Percentiles rank a stretch among this genome's conserved stretches.
phyloP scores from a whole-genome alignment of 768 basidiomycete genomes.

The Rhizopogon rudus region DNA sequence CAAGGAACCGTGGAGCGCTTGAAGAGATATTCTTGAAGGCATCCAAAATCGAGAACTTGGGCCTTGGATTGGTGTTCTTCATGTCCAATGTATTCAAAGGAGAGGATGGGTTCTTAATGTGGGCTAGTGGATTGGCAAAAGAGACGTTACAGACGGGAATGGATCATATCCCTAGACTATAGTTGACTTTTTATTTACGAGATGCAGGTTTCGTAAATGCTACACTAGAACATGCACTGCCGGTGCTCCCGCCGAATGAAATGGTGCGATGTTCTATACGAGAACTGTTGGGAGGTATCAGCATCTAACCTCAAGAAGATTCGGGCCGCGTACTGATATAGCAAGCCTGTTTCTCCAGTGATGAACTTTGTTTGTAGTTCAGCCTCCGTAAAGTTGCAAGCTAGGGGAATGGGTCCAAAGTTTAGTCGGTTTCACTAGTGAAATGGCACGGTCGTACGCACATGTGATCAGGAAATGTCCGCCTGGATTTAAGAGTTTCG shows the following conservation, averaged over 20 bases:
- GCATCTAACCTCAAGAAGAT: neutral
- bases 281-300: conserved; percentile 42
- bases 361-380: conserved; percentile 58
- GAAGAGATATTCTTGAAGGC: conserved; percentile 82
- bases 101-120: conserved; percentile 48
- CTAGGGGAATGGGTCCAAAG: conserved; percentile 25
- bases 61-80: conserved; percentile 75
- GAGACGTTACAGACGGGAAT: conserved; percentile 65
- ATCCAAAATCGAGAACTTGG: conserved; percentile 56
- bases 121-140: conserved; percentile 63
- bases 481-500: conserved; percentile 54
- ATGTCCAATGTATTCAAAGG: conserved; percentile 41
- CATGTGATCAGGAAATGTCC: conserved; percentile 79
- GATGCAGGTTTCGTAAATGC: conserved; percentile 52
- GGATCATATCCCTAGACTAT: conserved; percentile 42
- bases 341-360: conserved; percentile 40
- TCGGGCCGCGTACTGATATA: conserved; percentile 52
- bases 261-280: conserved; percentile 68
- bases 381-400: conserved; percentile 83
- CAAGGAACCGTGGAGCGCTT: conserved; percentile 52
- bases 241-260: conserved; percentile 74
- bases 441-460: conserved; percentile 29
- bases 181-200: neutral
- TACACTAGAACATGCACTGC: conserved; percentile 64
- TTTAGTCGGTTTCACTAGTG: neutral